Percentiles rank a stretch among this genome's conserved stretches.
Conservation (phyloP, 495 filamentous ascomycete genomes). For the Cladorrhinum samala region DNA sequence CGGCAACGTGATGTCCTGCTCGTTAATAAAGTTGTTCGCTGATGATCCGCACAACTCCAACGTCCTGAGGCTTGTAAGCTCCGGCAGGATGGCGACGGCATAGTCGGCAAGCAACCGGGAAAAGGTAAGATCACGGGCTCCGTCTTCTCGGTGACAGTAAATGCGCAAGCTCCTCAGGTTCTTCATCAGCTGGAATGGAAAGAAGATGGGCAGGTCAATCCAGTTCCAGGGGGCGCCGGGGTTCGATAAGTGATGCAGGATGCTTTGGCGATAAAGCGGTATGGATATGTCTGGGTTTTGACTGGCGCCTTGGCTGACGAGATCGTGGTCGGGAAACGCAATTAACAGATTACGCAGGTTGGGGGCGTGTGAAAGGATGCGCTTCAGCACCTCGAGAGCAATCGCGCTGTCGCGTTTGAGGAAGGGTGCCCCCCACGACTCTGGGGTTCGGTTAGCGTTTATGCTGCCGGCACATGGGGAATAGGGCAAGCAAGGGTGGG, state of each 20-base stretch:
- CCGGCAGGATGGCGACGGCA: conserved; percentile 14
- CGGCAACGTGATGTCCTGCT: conserved; percentile 12
- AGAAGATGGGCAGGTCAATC: conserved; percentile 9
- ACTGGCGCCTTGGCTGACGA: neutral
- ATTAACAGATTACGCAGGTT: conserved; percentile 24
- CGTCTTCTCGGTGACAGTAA: conserved; percentile 29
- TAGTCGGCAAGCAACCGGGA: conserved; percentile 25
- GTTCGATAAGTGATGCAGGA: conserved; percentile 12
- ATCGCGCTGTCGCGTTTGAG: conserved; percentile 6
- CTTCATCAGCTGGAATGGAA: conserved; percentile 13
- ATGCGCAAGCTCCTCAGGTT: conserved; percentile 25
- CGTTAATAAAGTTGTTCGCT: conserved; percentile 13
- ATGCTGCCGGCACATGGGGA: neutral
- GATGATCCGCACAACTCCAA: conserved; percentile 29
- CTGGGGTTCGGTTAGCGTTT: conserved; percentile 18
- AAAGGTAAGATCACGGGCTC: conserved; percentile 17
- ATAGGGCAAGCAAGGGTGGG: neutral
- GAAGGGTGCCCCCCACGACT: conserved; percentile 9
- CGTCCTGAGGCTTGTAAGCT: conserved; percentile 22
- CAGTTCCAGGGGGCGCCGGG: neutral
- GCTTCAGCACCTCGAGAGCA: conserved; percentile 19
- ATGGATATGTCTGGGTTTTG: conserved; percentile 8
- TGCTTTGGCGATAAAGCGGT: conserved; percentile 6
- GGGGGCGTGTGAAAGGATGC: conserved; percentile 17
- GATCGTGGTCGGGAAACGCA: conserved; percentile 25